Evolutionary conservation across 768 basidiomycete species (phyloP).

Genomic region (Cystofilobasidium capitatum): DNA sequence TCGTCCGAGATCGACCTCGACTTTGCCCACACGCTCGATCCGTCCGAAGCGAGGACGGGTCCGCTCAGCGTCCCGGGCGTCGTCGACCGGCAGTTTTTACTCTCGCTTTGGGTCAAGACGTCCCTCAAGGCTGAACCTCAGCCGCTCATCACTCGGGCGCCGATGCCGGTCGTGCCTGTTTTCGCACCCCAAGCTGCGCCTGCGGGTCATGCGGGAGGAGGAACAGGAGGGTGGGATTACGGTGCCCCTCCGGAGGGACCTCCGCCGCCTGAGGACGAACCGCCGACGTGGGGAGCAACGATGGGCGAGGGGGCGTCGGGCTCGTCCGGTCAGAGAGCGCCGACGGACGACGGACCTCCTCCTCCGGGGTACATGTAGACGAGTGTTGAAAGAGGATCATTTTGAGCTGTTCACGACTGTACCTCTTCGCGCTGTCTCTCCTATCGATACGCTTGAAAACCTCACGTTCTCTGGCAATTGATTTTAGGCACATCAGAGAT

Average conservation of each 20-base stretch:
- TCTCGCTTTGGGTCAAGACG: conserved; percentile 5
- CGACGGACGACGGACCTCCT: not conserved
- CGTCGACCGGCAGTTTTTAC: not conserved
- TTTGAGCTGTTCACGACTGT: too few relatives aligned
- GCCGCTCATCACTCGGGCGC: not conserved
- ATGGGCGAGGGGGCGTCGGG: not conserved
- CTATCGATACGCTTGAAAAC: too few relatives aligned
- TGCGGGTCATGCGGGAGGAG: not conserved
- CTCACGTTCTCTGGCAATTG: too few relatives aligned
- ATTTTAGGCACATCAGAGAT: too few relatives aligned
- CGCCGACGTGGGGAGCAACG: not conserved
- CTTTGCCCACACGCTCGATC: conserved; percentile 3
- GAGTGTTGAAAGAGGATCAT: not conserved
- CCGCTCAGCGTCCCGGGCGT: not conserved
- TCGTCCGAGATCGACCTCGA: conserved; percentile 1
- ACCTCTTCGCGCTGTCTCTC: too few relatives aligned
- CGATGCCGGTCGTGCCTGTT: not conserved
- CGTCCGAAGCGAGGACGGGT: not conserved
- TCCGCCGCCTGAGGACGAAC: not conserved
- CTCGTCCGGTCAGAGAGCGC: not conserved
- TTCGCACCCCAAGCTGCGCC: not conserved
- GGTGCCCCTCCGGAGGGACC: conserved; percentile 1
- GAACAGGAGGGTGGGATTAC: not conserved
- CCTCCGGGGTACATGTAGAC: conserved; percentile 1
- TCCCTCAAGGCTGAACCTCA: not conserved